Conservation (phyloP, 108 stramenopile species). For the Skeletonema marinoi region DNA sequence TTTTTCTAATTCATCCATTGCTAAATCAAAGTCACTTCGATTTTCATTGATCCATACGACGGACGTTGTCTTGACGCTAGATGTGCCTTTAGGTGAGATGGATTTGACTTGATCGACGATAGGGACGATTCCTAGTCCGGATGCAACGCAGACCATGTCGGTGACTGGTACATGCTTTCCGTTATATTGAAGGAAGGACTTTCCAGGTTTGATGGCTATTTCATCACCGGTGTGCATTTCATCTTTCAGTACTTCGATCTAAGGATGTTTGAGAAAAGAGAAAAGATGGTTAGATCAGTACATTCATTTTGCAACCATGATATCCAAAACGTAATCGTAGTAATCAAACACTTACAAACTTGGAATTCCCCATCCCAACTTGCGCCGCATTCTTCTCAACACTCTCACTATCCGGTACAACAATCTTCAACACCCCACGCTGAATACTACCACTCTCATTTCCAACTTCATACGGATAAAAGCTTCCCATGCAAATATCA, state of each 20-base stretch:
- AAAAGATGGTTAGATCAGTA: background rate
- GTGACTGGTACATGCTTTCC: slow-evolving; percentile 75
- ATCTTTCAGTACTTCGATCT: slow-evolving; percentile 55
- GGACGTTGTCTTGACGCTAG: slow-evolving; percentile 61
- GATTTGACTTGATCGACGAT: slow-evolving; percentile 68
- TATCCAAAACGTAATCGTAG: background rate
- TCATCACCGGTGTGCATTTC: slow-evolving; percentile 73
- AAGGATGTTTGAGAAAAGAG: background rate
- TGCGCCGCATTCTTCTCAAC: slow-evolving; percentile 39
- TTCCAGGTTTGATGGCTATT: slow-evolving; percentile 70
- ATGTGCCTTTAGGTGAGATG: slow-evolving; percentile 54
- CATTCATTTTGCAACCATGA: background rate
- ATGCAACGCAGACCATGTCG: slow-evolving; percentile 71
- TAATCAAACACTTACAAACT: slow-evolving; percentile 54
- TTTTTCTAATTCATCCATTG: slow-evolving; percentile 63
- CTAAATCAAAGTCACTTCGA: slow-evolving; percentile 64
- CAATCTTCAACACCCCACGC: background rate
- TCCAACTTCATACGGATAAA: slow-evolving; percentile 48
- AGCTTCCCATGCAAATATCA: slow-evolving; percentile 61
- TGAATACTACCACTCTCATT: slow-evolving; percentile 49
- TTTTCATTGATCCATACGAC: slow-evolving; percentile 71
- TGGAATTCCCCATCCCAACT: slow-evolving; percentile 47
- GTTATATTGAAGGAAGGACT: slow-evolving; percentile 49
- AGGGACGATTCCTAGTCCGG: slow-evolving; percentile 68
- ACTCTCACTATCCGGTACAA: slow-evolving; percentile 2